Percentiles rank a stretch among this genome's conserved stretches.
phyloP scores from a whole-genome alignment of 164 flowering plant species.

The Liquidambar formosana region DNA sequence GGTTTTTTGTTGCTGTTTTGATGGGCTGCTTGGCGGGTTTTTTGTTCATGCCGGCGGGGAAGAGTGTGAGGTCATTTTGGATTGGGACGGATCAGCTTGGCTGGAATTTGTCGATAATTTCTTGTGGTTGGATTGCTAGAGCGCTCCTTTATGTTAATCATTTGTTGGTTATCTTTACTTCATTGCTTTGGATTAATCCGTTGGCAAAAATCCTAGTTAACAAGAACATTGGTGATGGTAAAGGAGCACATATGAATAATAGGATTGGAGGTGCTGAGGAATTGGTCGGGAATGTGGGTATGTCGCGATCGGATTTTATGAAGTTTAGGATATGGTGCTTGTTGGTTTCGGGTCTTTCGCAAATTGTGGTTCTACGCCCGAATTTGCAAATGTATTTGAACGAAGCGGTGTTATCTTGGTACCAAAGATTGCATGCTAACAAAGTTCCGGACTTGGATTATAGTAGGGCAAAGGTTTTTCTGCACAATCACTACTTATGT shows the following conservation, averaged over 20 bases:
- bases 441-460: slow-evolving; percentile 92
- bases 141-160: slow-evolving; percentile 54
- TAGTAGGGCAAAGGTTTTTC: slow-evolving; percentile 91
- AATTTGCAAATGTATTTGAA: slow-evolving; percentile 87
- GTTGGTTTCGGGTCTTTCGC: slow-evolving; percentile 58
- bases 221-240: slow-evolving; percentile 24
- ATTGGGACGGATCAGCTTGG: slow-evolving; percentile 90
- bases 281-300: slow-evolving; percentile 64
- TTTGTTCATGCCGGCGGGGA: slow-evolving; percentile 60
- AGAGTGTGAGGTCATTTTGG: slow-evolving; percentile 78
- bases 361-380: slow-evolving; percentile 59
- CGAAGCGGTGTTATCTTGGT: slow-evolving; percentile 92
- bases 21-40: slow-evolving; percentile 63
- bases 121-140: slow-evolving; percentile 64
- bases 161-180: slow-evolving; percentile 39
- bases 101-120: slow-evolving; percentile 64
- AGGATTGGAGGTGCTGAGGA: slow-evolving; percentile 25
- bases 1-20: slow-evolving; percentile 38
- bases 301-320: slow-evolving; percentile 44
- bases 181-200: slow-evolving; percentile 84
- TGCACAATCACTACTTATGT: slow-evolving; percentile 84
- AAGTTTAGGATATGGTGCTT: slow-evolving; percentile 64
- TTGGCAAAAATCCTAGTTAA: slow-evolving; percentile 54
- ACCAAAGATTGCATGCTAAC: slow-evolving; percentile 89
- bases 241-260: slow-evolving; percentile 8